Percentiles rank a stretch among this genome's conserved stretches.
Evolutionary conservation across 2,329 filamentous ascomycete genomes (phyloP).

Genomic region (Canariomyces notabilis): DNA sequence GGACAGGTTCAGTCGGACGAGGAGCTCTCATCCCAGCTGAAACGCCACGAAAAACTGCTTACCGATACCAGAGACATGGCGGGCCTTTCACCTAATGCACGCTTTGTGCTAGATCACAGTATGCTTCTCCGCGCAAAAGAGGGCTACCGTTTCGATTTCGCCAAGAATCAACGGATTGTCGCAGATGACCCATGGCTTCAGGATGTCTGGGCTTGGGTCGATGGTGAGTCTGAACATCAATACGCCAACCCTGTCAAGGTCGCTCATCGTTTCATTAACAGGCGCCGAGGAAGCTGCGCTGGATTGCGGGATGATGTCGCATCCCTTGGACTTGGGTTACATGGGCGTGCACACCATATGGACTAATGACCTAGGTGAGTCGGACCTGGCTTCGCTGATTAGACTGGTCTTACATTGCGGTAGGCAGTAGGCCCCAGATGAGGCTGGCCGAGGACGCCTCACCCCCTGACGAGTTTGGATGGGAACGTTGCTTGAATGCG

Average conservation of each 20-base stretch:
- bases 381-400: slow-evolving; percentile 1
- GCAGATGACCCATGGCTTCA: slow-evolving; percentile 69
- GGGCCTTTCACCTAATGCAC: slow-evolving; percentile 47
- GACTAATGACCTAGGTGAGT: slow-evolving; percentile 61
- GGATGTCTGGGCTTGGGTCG: slow-evolving; percentile 73
- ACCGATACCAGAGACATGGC: slow-evolving; percentile 39
- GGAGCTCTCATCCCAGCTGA: slow-evolving; percentile 45
- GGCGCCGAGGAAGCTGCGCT: slow-evolving; percentile 60
- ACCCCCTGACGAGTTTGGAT: slow-evolving; percentile 46
- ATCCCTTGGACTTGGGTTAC: slow-evolving; percentile 67
- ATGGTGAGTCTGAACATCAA: slow-evolving; percentile 41
- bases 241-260: neutral
- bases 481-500: slow-evolving; percentile 57
- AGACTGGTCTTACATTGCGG: slow-evolving; percentile 16
- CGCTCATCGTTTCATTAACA: slow-evolving; percentile 29
- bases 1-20: slow-evolving; percentile 14
- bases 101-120: slow-evolving; percentile 49
- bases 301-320: slow-evolving; percentile 65
- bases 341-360: slow-evolving; percentile 70
- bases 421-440: slow-evolving; percentile 44
- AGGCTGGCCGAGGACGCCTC: slow-evolving; percentile 43
- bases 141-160: slow-evolving; percentile 59
- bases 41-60: slow-evolving; percentile 54
- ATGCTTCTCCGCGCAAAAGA: slow-evolving; percentile 58
- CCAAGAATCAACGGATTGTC: slow-evolving; percentile 61